phyloP scores from a whole-genome alignment of 805 yeast species.

The Metschnikowia lochheadii region DNA sequence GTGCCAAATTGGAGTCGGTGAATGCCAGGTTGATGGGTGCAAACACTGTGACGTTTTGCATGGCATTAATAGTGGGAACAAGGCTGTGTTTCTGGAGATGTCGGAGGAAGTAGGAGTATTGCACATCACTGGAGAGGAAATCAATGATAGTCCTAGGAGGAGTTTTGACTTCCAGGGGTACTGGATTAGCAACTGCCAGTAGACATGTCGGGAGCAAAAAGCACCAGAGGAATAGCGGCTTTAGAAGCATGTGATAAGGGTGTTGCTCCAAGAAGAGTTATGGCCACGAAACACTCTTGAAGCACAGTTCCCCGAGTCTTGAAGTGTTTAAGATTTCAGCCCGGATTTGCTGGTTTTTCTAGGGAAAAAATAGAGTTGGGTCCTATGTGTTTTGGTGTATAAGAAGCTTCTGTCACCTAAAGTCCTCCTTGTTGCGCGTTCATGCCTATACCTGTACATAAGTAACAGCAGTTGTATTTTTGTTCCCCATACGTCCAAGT shows the following conservation, averaged over 20 bases:
- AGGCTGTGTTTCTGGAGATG: slow-evolving; percentile 59
- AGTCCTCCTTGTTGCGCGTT: not conserved
- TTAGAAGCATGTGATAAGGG: not conserved
- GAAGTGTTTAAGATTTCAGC: not conserved
- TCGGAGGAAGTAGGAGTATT: slow-evolving; percentile 61
- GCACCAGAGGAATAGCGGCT: not conserved
- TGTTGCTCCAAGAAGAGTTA: not conserved
- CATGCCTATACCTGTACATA: too few species aligned
- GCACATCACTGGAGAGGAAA: slow-evolving; percentile 60
- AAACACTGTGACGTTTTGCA: slow-evolving; percentile 63
- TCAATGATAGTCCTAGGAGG: slow-evolving; percentile 55
- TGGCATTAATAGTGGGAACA: slow-evolving; percentile 55
- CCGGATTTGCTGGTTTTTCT: not conserved
- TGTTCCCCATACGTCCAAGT: too few species aligned
- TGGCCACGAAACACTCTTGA: not conserved
- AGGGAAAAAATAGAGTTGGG: not conserved
- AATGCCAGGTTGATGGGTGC: slow-evolving; percentile 85
- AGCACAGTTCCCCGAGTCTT: not conserved
- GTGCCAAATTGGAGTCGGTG: slow-evolving; percentile 22
- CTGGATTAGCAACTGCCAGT: slow-evolving; percentile 13
- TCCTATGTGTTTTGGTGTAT: not conserved
- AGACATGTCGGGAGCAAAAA: slow-evolving; percentile 4
- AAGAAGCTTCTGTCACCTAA: not conserved
- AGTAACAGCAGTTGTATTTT: too few species aligned
- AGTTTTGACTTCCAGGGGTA: slow-evolving; percentile 5